Evolutionary conservation across 1,139 yeast species (phyloP).

Genomic region (Blastobotrys malaysiensis): DNA sequence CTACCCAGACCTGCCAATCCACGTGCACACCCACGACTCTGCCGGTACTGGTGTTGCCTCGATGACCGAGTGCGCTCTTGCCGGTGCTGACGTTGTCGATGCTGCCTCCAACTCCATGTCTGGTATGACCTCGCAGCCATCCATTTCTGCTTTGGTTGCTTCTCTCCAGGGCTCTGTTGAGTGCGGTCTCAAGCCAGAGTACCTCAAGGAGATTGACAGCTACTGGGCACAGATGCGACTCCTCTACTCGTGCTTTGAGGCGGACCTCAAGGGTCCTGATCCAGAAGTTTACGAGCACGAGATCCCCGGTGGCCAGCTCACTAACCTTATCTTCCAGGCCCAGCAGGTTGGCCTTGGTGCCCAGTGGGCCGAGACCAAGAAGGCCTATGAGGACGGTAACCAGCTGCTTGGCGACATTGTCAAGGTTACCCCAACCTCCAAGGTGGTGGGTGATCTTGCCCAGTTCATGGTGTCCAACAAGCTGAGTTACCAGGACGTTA

Average conservation of each 20-base stretch:
- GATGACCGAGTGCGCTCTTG: conserved; percentile 87
- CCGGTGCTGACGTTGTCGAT: conserved; percentile 98
- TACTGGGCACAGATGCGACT: conserved; percentile 99
- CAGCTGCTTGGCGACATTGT: conserved; percentile 89
- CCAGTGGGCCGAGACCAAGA: conserved; percentile 93
- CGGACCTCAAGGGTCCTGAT: conserved; percentile 98
- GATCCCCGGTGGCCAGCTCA: conserved; percentile 98
- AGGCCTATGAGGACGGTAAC: conserved; percentile 88
- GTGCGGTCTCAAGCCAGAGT: conserved; percentile 61
- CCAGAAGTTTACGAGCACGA: conserved; percentile 98
- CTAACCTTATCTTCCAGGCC: conserved; percentile 96
- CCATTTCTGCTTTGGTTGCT: conserved; percentile 86
- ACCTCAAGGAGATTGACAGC: conserved; percentile 77
- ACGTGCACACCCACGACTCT: conserved; percentile 98
- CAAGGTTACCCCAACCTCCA: conserved; percentile 97
- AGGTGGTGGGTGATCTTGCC: conserved; percentile 98
- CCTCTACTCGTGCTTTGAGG: conserved; percentile 93
- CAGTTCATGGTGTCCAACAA: conserved; percentile 98
- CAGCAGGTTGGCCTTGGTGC: conserved; percentile 97
- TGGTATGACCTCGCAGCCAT: conserved; percentile 98
- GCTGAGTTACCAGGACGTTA: conserved; percentile 76
- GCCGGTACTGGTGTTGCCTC: conserved; percentile 99
- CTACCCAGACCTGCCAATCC: conserved; percentile 93
- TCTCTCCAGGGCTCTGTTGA: conserved; percentile 83
- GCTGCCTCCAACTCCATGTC: conserved; percentile 97